These are phyloP conservation scores for Syzygium jambos DNA, from an alignment of 345 rosid species.

Conservation along the genomic window DNA sequence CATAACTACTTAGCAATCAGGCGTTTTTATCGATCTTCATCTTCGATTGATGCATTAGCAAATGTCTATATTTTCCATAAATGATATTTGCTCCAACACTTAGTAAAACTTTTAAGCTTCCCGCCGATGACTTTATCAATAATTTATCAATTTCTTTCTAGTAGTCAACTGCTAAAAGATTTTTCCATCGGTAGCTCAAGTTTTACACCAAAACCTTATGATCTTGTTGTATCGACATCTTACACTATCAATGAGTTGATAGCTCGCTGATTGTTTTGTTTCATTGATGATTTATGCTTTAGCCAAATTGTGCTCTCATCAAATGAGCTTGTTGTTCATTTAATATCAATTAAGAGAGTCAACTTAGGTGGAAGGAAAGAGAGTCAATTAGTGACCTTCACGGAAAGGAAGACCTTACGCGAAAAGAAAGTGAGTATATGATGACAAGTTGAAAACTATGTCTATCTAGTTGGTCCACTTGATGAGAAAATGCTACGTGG, in stretches of 20 bases:
- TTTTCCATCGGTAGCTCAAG: background rate
- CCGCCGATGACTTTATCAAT: no score
- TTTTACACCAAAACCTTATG: fast-evolving
- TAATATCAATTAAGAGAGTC: background rate
- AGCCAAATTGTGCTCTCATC: background rate
- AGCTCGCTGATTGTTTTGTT: background rate
- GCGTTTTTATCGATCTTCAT: background rate
- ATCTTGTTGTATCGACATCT: background rate
- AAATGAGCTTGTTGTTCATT: background rate
- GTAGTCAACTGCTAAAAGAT: background rate
- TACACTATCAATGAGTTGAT: background rate
- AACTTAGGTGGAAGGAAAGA: background rate
- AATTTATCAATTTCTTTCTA: no score
- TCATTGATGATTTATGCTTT: background rate
- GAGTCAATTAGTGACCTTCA: background rate
- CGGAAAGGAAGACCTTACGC: background rate
- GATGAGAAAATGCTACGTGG: background rate
- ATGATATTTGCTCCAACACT: background rate
- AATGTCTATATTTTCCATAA: background rate
- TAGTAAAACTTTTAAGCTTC: background rate
- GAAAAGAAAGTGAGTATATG: background rate
- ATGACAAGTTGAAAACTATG: background rate
- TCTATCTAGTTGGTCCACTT: background rate
- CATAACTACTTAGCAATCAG: background rate
- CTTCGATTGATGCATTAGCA: background rate